Evolutionary conservation across 2,329 filamentous ascomycete species (phyloP).

Genomic region (Xylariaceae sp.): DNA sequence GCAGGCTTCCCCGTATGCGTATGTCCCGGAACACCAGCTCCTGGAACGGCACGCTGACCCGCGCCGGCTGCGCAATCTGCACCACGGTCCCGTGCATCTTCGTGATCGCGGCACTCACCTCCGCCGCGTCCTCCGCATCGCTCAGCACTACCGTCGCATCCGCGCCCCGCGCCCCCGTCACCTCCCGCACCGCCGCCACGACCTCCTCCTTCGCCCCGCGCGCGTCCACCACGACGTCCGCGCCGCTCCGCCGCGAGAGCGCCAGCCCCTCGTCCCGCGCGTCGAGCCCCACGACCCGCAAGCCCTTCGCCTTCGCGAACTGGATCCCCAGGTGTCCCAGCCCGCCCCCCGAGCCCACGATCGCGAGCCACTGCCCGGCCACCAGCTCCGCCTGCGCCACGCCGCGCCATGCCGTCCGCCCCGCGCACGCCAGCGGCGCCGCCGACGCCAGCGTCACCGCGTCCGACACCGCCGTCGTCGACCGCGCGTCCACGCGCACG

Average conservation of each 20-base stretch:
- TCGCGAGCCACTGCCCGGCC: conserved; percentile 34
- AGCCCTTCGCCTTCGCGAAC: conserved; percentile 44
- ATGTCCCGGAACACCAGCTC: conserved; percentile 35
- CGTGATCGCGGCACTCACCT: conserved; percentile 47
- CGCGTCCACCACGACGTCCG: conserved; percentile 49
- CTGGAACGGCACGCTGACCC: conserved; percentile 56
- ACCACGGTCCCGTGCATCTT: conserved; percentile 55
- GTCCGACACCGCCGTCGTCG: conserved; percentile 42
- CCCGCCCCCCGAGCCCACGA: conserved; percentile 47
- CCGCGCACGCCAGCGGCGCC: conserved; percentile 54
- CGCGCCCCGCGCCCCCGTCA: conserved; percentile 45
- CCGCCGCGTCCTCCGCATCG: conserved; percentile 47
- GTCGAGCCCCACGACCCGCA: conserved; percentile 50
- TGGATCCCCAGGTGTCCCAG: conserved; percentile 49
- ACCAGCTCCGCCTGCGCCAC: conserved; percentile 36
- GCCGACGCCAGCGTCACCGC: conserved; percentile 44
- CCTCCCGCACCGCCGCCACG: conserved; percentile 38
- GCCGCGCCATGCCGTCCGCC: conserved; percentile 45
- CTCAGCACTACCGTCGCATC: conserved; percentile 49
- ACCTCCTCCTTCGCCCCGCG: conserved; percentile 40
- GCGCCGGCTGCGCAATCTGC: conserved; percentile 57
- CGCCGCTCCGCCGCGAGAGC: conserved; percentile 42
- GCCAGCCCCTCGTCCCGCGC: conserved; percentile 45
- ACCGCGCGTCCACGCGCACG: conserved; percentile 43
- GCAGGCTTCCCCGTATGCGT: conserved; percentile 29